phyloP scores from a whole-genome alignment of 495 filamentous ascomycete genomes.

The Hypomontagnella monticulosa region DNA sequence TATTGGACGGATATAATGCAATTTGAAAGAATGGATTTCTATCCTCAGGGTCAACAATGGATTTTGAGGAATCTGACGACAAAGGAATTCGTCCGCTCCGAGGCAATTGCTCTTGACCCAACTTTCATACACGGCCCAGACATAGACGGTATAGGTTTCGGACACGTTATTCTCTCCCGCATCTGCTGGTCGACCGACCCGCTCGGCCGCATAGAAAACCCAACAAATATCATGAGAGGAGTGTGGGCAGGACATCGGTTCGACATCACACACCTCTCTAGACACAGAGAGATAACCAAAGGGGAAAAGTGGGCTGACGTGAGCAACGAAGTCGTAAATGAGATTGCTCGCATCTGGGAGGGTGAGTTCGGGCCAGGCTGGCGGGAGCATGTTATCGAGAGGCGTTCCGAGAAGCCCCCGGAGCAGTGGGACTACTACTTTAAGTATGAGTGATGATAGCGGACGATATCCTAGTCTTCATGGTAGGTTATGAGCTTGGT shows the following conservation, averaged over 20 bases:
- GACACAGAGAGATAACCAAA: constrained; percentile 7
- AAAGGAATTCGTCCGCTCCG: constrained; percentile 42
- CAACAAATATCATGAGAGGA: constrained; percentile 18
- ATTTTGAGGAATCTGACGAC: constrained; percentile 48
- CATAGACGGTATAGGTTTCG: constrained; percentile 31
- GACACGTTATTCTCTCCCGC: constrained; percentile 31
- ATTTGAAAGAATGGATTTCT: constrained; percentile 4
- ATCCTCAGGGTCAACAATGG: constrained; percentile 41
- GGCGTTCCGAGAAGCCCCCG: too few species aligned
- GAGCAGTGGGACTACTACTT: too few species aligned
- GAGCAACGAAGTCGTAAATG: too few species aligned
- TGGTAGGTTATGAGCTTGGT: too few species aligned
- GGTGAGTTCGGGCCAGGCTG: too few species aligned
- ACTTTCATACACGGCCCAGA: constrained; percentile 27
- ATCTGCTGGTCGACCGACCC: constrained; percentile 30
- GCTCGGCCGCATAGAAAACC: not conserved
- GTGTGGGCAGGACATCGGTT: constrained; percentile 43
- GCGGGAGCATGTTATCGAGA: too few species aligned
- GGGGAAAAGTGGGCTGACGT: constrained; percentile 5
- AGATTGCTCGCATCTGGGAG: too few species aligned
- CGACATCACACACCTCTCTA: constrained; percentile 26
- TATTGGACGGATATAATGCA: not conserved
- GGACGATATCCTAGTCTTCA: too few species aligned
- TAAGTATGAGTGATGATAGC: too few species aligned
- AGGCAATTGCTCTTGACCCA: constrained; percentile 40